Evolutionary conservation across 2,329 filamentous ascomycete genomes (phyloP), one percentile per base, ranked within the genome.

Genomic region (Colletotrichum gigasporum): DNA sequence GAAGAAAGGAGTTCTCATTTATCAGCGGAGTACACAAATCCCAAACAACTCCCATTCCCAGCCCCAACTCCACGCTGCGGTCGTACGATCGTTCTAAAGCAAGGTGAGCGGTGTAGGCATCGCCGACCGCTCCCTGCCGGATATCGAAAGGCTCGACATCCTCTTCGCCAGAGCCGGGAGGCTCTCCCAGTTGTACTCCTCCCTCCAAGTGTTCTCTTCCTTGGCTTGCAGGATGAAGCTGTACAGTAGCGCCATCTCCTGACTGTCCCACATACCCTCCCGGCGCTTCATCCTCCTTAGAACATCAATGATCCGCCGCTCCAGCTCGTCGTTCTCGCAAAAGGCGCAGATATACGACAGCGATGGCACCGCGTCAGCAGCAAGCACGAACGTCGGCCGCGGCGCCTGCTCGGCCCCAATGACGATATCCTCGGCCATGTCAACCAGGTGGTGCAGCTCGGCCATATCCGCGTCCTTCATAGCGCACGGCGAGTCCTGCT

Each of bases 251-350:
- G 67, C 67, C 44, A 69, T 39, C n/a, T 68, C 57, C 14, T 24
- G 24, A 41, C 62, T 69, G 9, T 68, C 67, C 57, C 65, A 69
- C 37, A 58, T 35, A 32, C 65, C 65, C 63, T 69, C 67, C 10
- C 67, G 57, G 34, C 67, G 39, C 44, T 32, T 60, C 50, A 63
- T 60, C 12, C 32, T 41, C 8, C 67, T 53, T 4, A 69, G 47
- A 7, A 66, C 10, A 6, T 52, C 32, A 10, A 69, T 61, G 41
- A 66, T 61, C 12, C 67, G 22, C 28, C 44, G 42, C 12, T 61
- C 62, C 5, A 68, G 39, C 5, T 45, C 47, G 8, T 37, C 35
- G 22, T 69, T 58, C 5, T 56, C 35, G 41, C 67, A 69, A 10
- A 56, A 68, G 12, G 57, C 65, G 32, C 65, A 69, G 5, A 69